Base-by-base conservation (phyloP, 1,284 basidiomycete genomes). In the Ustanciosporium gigantosporum region DNA sequence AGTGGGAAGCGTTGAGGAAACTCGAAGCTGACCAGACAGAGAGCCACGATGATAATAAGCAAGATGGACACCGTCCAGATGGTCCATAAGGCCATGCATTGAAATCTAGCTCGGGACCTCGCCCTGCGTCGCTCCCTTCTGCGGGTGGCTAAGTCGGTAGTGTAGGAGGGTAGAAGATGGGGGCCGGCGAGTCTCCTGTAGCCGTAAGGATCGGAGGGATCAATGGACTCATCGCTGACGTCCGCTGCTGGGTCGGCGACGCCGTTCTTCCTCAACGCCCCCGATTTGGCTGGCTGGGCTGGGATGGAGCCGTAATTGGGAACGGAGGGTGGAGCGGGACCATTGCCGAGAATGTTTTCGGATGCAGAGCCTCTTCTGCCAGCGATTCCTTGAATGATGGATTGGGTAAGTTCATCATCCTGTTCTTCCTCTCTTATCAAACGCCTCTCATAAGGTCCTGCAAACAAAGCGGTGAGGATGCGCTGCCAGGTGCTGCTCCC, bases 71-170 rank as follows among this genome's bases (percentile, higher is more conserved):
- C 52, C 4, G 56, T 60, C 45, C 48, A 65, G 24, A 65, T 60
- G 4, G 61, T 65, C 61, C 61, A 65, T 8, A 39, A n/a, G 5
- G 61, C 61, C 61, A 65, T 65, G 39, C 56, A 65, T 36, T 65
- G 51, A 29, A 65, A 65, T 4, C 61, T 16, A 0, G 61, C 61
- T 4, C 56, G 31, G 5, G 47, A 48, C 6, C 61, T 29, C 2
- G 56, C 56, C 15, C 61, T 25, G 2, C 61, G 20, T 2, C 61
- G 46, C 23, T 65, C 61, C 16, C 61, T 27, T 0, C 61, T 29
- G 7, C 61, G 24, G 2, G 61, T 45, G 4, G 49, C 51, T 11
- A 65, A 38, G 20, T 65, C 47, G 4, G 61, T 44, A 2, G 48
- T 48, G 36, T 65, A 65, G 2, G 23, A 24, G 1, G 66, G 66